Base-by-base conservation (phyloP, 208 protist species). In the Leishmania guyanensis region DNA sequence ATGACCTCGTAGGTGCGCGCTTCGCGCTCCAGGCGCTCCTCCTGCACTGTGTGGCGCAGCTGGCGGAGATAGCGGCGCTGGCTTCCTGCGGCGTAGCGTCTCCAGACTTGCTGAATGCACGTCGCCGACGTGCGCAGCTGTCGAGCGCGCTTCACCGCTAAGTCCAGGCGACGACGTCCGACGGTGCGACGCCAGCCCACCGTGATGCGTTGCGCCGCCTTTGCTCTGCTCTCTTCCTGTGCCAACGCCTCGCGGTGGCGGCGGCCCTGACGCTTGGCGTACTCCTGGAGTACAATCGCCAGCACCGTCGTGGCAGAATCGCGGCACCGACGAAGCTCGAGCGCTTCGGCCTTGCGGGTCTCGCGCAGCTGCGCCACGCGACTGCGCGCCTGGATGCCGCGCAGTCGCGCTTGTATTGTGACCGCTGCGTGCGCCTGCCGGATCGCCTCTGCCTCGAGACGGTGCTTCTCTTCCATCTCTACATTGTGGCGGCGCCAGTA, bases 11-110 rank as follows among this genome's bases (percentile, higher is more conserved):
- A 94, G 36, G 72, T 50, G 0, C 33, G 54, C 12, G 77, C 80
- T 73, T 96, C 92, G 5, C 50, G 48, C 8, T 80, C 86, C 16
- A 93, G 64, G 10, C 92, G 87, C 12, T 92, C 90, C 46, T 81
- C 76, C 51, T 85, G 66, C 10, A 83, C 78, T 9, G 88, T 92
- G 26, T 77, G 62, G 29, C 84, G 83, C 17, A 91, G 72, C 22
- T 86, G 64, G 26, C 92, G 86, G 29, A 96, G 77, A 72, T 94
- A 94, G 53, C 90, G 89, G 17, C 82, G 88, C 80, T 93, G 89
- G 26, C 88, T 86, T 0, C 84, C 85, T 2, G 90, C 89, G 50
- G 69, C 36, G 76, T 89, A 90, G 10, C 84, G 81, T 16, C 89
- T 84, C 83, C 85, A 93, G 3, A 68, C 81, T 2, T 85, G 85